Percentiles rank a stretch among this genome's conserved stretches.
These are phyloP conservation scores for Prorocentrum cordatum DNA, from an alignment of 169 alveolate species.

Conservation along the genomic window DNA sequence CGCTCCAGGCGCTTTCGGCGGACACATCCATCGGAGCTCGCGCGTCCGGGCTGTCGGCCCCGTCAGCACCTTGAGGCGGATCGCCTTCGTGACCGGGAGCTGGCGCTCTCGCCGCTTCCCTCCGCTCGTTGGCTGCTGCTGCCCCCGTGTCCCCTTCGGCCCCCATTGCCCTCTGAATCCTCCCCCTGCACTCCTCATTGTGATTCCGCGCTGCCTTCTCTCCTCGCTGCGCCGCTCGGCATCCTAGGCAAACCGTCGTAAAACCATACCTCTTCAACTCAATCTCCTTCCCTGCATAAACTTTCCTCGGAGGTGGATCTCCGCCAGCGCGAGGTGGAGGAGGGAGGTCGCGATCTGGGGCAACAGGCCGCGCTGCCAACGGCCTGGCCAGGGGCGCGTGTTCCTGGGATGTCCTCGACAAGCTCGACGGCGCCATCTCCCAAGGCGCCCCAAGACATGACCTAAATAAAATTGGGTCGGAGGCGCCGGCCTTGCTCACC, in stretches of 20 bases:
- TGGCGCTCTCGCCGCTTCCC: not conserved
- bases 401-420: too few relatives aligned
- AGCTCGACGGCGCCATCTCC: not conserved
- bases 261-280: not conserved
- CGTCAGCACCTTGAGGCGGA: too few relatives aligned
- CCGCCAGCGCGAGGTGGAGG: not conserved
- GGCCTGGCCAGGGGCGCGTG: too few relatives aligned
- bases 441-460: not conserved
- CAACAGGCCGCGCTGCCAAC: too few relatives aligned
- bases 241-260: not conserved
- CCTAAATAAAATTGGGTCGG: not conserved
- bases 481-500: not conserved
- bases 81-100: too few relatives aligned
- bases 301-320: not conserved
- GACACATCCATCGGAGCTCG: not conserved
- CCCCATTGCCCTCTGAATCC: not conserved
- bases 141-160: not conserved
- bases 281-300: not conserved
- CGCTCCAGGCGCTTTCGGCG: not conserved
- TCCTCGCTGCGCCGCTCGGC: not conserved
- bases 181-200: not conserved
- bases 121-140: not conserved
- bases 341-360: too few relatives aligned
- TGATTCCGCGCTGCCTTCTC: not conserved
- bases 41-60: too few relatives aligned